Evolutionary conservation across 345 rosid genomes (phyloP), one percentile per base, ranked within the genome.

Genomic region (Limnanthes douglasii): DNA sequence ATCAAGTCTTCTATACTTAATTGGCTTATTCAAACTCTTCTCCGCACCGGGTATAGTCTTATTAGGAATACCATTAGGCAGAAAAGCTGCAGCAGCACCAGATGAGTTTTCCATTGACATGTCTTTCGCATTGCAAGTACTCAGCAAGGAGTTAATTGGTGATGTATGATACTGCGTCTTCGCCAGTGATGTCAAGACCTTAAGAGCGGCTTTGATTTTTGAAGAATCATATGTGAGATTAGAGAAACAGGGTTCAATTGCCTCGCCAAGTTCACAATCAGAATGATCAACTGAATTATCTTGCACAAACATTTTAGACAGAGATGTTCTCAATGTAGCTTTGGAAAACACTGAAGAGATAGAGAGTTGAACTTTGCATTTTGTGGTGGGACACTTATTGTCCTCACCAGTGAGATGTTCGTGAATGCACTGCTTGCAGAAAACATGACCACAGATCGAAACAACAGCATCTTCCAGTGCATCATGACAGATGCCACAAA

Each of bases 401-500:
- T 72, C 84, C 39, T 90, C 92, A 18, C 92, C 78, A 23, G 59
- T 68, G 23, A 84, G 75, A 62, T 57, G 79, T 41, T 84, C 94
- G 41, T 61, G 68, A 31, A 80, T 65, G 65, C 98, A 90, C 37
- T 84, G 94, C 38, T 66, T 78, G 68, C 98, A 90, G 68, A 84
- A 90, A 45, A 90, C 92, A 62, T 90, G 95, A 37, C 92, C 74
- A 47, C 98, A 90, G 21, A 57, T 51, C 11, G 95, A 64, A 50
- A 74, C 85, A 59, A 80, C 86, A 48, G 95, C 98, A 65, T 75
- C 98, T 61, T 90, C 98, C 21, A 95, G 98, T 17, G 92, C 65
- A 69, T 84, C 98, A 95, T 90, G 57, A 69, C 98, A 90, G 64
- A 84, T 72, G 61, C 86, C 64, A 68, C 94, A 84, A 41, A 90